phyloP scores from a whole-genome alignment of 768 basidiomycete species.

The Rhodocollybia butyracea region DNA sequence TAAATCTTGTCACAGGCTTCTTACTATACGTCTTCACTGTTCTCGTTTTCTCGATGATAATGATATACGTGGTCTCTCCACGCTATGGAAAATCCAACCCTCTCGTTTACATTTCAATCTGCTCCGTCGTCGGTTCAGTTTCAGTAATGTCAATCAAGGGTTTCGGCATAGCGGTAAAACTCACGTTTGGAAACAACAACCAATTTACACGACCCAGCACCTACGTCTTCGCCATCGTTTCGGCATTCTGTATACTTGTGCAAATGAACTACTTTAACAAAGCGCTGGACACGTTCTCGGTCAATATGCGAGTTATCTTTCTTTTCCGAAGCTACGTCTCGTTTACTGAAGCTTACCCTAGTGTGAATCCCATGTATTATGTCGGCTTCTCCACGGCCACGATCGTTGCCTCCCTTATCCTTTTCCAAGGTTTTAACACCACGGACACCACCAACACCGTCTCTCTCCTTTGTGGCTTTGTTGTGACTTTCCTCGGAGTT shows the following conservation, averaged over 20 bases:
- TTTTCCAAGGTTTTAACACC: conserved; percentile 98
- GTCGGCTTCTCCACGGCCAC: conserved; percentile 95
- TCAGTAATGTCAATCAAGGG: conserved; percentile 99
- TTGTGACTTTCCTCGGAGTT: conserved; percentile 95
- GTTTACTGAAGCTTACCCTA: conserved; percentile 22
- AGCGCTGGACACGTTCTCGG: conserved; percentile 93
- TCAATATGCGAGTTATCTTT: conserved; percentile 78
- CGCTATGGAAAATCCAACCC: conserved; percentile 86
- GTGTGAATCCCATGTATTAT: conserved; percentile 97
- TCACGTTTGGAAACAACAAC: conserved; percentile 90
- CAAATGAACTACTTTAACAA: conserved; percentile 99
- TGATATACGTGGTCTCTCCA: conserved; percentile 86
- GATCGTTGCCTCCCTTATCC: conserved; percentile 89
- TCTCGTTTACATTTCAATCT: conserved; percentile 92
- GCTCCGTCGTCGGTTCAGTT: conserved; percentile 91
- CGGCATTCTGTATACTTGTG: conserved; percentile 79
- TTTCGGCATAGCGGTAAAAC: conserved; percentile 93
- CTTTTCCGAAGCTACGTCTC: not conserved
- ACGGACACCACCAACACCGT: conserved; percentile 76
- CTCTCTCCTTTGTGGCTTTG: conserved; percentile 86
- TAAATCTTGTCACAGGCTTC: conserved; percentile 57
- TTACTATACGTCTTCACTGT: conserved; percentile 87
- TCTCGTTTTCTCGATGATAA: conserved; percentile 72
- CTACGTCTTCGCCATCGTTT: conserved; percentile 89
- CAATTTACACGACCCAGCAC: conserved; percentile 94